A percentile compares a stretch with the other conserved stretches of the same genome.
Conservation (phyloP, 2,329 filamentous ascomycete genomes). For the Trichoderma atroviride region DNA sequence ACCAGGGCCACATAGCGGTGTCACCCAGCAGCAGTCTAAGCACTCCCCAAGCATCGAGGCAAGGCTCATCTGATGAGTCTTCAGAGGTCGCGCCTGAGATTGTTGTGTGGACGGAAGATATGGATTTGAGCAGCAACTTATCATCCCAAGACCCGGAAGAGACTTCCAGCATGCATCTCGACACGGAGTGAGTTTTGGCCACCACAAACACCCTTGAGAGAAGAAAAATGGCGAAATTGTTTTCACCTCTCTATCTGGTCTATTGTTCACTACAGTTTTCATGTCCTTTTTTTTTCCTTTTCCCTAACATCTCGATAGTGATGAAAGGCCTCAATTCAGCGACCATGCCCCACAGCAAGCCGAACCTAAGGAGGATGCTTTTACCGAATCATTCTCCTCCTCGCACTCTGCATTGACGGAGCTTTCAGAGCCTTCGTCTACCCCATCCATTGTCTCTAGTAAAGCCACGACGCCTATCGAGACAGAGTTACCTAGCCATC, state of each 20-base stretch:
- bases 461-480: constrained; percentile 65
- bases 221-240: not conserved
- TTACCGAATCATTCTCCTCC: constrained; percentile 52
- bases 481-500: constrained; percentile 36
- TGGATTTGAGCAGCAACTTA: constrained; percentile 37
- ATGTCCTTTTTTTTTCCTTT: not conserved
- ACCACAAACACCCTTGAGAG: not conserved
- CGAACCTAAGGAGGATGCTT: constrained; percentile 28
- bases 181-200: constrained; percentile 36
- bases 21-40: constrained; percentile 33
- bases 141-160: constrained; percentile 33
- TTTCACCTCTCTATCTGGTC: constrained; percentile 11
- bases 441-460: constrained; percentile 59
- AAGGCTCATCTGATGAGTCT: constrained; percentile 39
- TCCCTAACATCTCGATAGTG: constrained; percentile 27
- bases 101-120: constrained; percentile 49
- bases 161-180: constrained; percentile 31
- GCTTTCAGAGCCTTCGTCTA: constrained; percentile 58
- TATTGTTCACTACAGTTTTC: not conserved
- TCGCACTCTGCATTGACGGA: constrained; percentile 58
- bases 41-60: constrained; percentile 38
- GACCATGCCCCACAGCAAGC: constrained; percentile 29
- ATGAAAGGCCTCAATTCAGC: constrained; percentile 31
- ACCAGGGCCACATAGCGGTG: constrained; percentile 36
- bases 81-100: constrained; percentile 48